Evolutionary conservation across 2,329 filamentous ascomycete species (phyloP).

Genomic region (Mycosphaerella sp.): DNA sequence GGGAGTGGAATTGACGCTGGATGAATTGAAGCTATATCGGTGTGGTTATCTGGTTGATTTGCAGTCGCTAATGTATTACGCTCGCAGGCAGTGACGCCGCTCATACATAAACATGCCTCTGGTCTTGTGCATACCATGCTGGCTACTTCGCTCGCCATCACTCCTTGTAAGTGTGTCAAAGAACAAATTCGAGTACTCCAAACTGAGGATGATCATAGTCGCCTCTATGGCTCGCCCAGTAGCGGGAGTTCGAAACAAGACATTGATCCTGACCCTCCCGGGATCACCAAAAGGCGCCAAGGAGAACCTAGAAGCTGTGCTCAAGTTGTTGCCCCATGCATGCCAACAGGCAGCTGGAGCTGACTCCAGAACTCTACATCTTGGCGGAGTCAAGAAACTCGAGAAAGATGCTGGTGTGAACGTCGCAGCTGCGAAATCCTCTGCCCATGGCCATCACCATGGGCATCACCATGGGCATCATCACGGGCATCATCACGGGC

Average conservation of each 20-base stretch:
- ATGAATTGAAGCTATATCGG: background rate
- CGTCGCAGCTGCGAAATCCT: constrained; percentile 23
- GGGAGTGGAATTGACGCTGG: background rate
- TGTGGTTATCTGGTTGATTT: background rate
- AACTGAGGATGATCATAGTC: constrained; percentile 49
- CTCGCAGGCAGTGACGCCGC: constrained; percentile 62
- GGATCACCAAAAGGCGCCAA: constrained; percentile 92
- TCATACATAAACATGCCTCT: constrained; percentile 79
- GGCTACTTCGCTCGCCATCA: constrained; percentile 72
- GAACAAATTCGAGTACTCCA: background rate
- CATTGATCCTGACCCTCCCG: constrained; percentile 80
- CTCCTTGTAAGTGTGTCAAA: constrained; percentile 63
- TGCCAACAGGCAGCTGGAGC: constrained; percentile 80
- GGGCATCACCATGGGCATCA: constrained; percentile 43
- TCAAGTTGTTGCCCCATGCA: constrained; percentile 92
- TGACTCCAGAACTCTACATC: constrained; percentile 72
- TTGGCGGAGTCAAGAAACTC: constrained; percentile 72
- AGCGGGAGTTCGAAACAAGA: constrained; percentile 74
- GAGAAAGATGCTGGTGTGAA: constrained; percentile 67
- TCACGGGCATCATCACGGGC: constrained; percentile 51
- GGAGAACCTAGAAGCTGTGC: constrained; percentile 82
- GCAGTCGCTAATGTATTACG: background rate
- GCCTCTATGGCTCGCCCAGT: constrained; percentile 95
- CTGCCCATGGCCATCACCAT: constrained; percentile 25
- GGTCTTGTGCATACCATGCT: constrained; percentile 96